These are phyloP conservation scores for Aphanomyces euteiches DNA, from an alignment of 352 stramenopile species.

Conservation along the genomic window DNA sequence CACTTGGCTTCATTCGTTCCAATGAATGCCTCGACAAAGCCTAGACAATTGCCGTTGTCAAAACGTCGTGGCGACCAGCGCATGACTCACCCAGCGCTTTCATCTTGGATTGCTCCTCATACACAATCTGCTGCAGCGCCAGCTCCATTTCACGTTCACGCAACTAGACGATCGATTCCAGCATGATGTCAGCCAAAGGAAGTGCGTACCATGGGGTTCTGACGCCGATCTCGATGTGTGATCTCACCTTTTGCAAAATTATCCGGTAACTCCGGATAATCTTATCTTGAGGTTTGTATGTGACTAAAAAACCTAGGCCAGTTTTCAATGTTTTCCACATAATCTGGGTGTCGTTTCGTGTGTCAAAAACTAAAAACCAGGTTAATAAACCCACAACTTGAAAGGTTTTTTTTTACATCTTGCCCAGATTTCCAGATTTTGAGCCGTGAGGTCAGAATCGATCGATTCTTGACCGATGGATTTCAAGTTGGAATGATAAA, in stretches of 20 bases:
- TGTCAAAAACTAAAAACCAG: too few species aligned
- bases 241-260: background rate
- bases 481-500: too few species aligned
- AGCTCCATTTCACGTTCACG: conserved; percentile 54
- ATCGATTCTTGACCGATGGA: too few species aligned
- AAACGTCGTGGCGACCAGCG: too few species aligned
- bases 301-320: background rate
- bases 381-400: too few species aligned
- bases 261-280: conserved; percentile 14
- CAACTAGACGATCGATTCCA: conserved; percentile 4
- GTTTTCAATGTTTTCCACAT: too few species aligned
- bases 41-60: background rate
- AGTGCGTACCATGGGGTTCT: background rate
- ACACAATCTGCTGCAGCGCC: conserved; percentile 78
- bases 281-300: background rate
- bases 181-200: background rate
- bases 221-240: background rate
- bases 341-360: too few species aligned
- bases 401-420: too few species aligned
- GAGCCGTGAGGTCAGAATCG: too few species aligned
- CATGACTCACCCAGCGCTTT: conserved; percentile 52
- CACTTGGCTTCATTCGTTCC: conserved; percentile 65
- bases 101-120: conserved; percentile 84
- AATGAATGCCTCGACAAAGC: conserved; percentile 77
- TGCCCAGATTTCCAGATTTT: too few species aligned